These are phyloP conservation scores for Trichoderma sp. DNA, from an alignment of 2,329 filamentous ascomycete genomes.

Conservation along the genomic window DNA sequence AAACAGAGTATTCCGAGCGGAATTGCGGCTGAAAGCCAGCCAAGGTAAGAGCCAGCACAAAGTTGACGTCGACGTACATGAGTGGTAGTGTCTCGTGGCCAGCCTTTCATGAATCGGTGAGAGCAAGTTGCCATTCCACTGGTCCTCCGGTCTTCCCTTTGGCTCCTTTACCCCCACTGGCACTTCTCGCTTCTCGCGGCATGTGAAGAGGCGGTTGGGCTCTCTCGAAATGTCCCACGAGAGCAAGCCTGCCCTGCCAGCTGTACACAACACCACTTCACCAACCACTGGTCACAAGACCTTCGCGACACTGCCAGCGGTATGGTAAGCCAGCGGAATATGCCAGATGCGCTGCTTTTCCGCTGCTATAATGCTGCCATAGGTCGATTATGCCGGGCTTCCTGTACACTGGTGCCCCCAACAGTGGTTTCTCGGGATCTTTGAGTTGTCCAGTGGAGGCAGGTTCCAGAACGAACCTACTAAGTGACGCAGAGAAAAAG, in stretches of 20 bases:
- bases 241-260: not conserved
- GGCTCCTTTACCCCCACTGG: not conserved
- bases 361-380: not conserved
- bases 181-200: not conserved
- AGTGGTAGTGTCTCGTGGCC: slow-evolving; percentile 24
- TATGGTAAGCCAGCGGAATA: not conserved
- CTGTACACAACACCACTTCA: not conserved
- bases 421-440: not conserved
- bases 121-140: not conserved
- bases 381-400: not conserved
- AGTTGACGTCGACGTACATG: slow-evolving; percentile 27
- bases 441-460: slow-evolving; percentile 3
- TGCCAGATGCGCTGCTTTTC: not conserved
- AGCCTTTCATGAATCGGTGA: slow-evolving; percentile 9
- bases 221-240: slow-evolving; percentile 8
- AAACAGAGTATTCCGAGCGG: slow-evolving; percentile 2
- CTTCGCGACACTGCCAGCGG: not conserved
- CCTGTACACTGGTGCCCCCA: slow-evolving; percentile 4
- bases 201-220: not conserved
- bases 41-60: not conserved
- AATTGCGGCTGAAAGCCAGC: slow-evolving; percentile 16
- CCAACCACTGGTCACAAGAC: not conserved
- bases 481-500: not conserved
- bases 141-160: not conserved
- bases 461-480: not conserved